Evolutionary conservation across 2,329 filamentous ascomycete species (phyloP), one percentile per base, ranked within the genome.

Genomic region (Macroventuria anomochaeta): DNA sequence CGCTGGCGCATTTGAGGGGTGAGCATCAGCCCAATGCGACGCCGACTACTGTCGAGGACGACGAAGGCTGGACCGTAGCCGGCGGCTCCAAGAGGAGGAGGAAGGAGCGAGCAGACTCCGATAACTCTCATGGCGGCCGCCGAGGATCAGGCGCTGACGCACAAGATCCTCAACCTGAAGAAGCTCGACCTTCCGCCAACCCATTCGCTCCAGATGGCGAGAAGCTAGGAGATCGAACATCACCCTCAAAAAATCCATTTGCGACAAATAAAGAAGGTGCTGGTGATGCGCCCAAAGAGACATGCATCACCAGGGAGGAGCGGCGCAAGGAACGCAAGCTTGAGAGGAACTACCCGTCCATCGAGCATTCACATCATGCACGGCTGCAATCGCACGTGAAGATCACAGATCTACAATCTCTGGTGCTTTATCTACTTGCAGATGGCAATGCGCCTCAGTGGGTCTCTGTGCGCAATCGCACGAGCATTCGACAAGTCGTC

Each of bases 401-500:
- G 44, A 79, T 87, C 47, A 75, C 77, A 40, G 84, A 87, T 61
- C 69, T 88, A 15, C 85, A 87, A 64, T 76, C 79, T 17, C 73
- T 88, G 25, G 75, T 66, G 28, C 76, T 88, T 20, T 87, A 87
- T 69, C 76, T 85, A 57, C 79, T 88, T 48, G 82, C 83, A n/a
- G 84, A 87, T 64, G 74, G 71, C 10, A 75, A 79, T 26, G 81
- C 82, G 21, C 85, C 85, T n/a, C 83, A 85, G 66, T 88, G 85
- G 85, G 81, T 86, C 13, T 81, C 84, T 25, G 76, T 88, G 53
- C 80, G 79, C 57, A 81, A 86, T 67, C 82, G 82, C 37, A 75
- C 74, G 15, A 76, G 79, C 55, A 80, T 88, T 33, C 77, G 77
- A 51, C 96, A 95, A 76, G 88, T 96, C 25, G 93, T 97, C 25